These are phyloP conservation scores for Zygoascus sp. DNA, from an alignment of 1,139 yeast species.

Conservation along the genomic window DNA sequence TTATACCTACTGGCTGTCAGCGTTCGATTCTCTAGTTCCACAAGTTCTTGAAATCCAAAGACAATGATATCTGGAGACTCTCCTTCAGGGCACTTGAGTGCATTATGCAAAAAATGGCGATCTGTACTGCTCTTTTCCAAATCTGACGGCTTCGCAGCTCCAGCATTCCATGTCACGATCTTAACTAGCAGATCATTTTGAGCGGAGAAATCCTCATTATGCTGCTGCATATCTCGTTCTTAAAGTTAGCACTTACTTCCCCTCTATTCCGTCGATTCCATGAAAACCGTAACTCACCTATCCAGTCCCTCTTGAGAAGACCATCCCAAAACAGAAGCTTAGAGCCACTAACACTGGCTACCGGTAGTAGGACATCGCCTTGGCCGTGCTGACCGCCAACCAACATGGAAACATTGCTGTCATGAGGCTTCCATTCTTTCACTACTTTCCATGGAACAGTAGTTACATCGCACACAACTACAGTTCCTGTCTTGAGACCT, in stretches of 20 bases:
- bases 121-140: slow-evolving; percentile 27
- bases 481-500: slow-evolving; percentile 38
- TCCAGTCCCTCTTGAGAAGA: slow-evolving; percentile 35
- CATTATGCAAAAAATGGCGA: slow-evolving; percentile 20
- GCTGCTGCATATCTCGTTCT: slow-evolving; percentile 31
- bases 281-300: slow-evolving; percentile 30
- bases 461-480: slow-evolving; percentile 35
- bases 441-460: slow-evolving; percentile 35
- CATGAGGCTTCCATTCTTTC: slow-evolving; percentile 41
- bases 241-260: slow-evolving; percentile 5
- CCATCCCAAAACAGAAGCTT: slow-evolving; percentile 36
- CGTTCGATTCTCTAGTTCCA: slow-evolving; percentile 86
- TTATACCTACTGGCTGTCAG: slow-evolving; percentile 46
- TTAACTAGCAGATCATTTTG: slow-evolving; percentile 30
- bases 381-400: slow-evolving; percentile 11
- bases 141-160: slow-evolving; percentile 38
- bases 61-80: slow-evolving; percentile 65
- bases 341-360: slow-evolving; percentile 23
- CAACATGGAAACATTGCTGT: slow-evolving; percentile 29
- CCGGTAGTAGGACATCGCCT: slow-evolving; percentile 5
- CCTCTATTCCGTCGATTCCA: no score
- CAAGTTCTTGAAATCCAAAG: slow-evolving; percentile 88
- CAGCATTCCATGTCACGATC: slow-evolving; percentile 43
- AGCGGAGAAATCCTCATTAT: slow-evolving; percentile 30
- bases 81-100: slow-evolving; percentile 14